These are phyloP conservation scores for Neonothopanus nambi DNA, from an alignment of 1,284 basidiomycete species.

Conservation along the genomic window DNA sequence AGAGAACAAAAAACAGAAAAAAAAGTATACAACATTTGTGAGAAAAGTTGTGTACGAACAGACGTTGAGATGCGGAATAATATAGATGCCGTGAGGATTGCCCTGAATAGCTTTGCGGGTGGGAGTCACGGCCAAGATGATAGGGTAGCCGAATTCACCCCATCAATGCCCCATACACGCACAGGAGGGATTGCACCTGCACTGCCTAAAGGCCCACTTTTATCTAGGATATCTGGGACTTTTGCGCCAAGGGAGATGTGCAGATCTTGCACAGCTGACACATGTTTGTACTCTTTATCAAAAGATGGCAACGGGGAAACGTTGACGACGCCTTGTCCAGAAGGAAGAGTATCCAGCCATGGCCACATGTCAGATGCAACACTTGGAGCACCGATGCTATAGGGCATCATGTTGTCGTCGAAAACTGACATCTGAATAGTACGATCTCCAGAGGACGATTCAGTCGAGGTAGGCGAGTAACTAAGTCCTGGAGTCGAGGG, in stretches of 20 bases:
- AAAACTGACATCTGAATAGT: constrained; percentile 55
- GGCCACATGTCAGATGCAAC: constrained; percentile 23
- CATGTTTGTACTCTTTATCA: too few species aligned
- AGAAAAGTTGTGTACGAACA: too few species aligned
- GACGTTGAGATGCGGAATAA: background rate
- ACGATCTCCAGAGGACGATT: constrained; percentile 48
- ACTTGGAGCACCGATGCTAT: constrained; percentile 22
- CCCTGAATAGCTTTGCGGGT: background rate
- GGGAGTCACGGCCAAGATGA: background rate
- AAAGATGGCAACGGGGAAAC: too few species aligned
- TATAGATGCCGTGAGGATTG: too few species aligned
- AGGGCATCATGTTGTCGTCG: constrained; percentile 38
- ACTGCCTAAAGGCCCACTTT: background rate
- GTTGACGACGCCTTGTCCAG: constrained; percentile 5
- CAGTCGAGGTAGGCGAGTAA: constrained; percentile 57
- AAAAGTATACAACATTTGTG: background rate
- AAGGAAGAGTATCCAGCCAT: constrained; percentile 23
- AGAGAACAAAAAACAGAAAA: constrained; percentile 22
- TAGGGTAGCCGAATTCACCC: background rate
- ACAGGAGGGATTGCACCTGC: background rate
- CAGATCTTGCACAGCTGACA: too few species aligned
- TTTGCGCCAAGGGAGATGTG: too few species aligned
- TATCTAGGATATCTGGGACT: too few species aligned
- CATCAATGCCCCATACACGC: background rate
- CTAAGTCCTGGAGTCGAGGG: constrained; percentile 53